These are phyloP conservation scores for Sarocladiaceae sp. DNA, from an alignment of 2,329 filamentous ascomycete species.

Conservation along the genomic window DNA sequence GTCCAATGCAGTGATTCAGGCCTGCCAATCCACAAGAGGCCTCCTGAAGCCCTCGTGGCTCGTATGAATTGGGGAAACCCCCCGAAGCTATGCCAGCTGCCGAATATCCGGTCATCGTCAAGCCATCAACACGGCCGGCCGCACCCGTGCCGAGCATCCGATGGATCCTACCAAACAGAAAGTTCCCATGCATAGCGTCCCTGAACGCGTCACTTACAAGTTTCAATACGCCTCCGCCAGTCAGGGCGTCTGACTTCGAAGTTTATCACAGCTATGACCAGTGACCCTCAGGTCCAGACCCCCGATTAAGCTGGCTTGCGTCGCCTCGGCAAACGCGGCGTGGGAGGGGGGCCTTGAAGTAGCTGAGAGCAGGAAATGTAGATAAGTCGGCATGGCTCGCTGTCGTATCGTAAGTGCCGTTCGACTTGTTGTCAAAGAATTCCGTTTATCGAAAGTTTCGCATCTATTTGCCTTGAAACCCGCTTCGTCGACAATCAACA, in stretches of 20 bases:
- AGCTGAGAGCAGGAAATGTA: background rate
- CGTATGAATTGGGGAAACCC: background rate
- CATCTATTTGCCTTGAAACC: too few species aligned
- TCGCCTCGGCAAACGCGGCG: background rate
- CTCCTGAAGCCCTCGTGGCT: too few species aligned
- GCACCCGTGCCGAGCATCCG: slow-evolving; percentile 5
- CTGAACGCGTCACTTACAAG: background rate
- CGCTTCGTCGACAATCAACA: too few species aligned
- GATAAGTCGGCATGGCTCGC: background rate
- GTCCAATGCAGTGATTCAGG: slow-evolving; percentile 10
- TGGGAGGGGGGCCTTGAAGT: slow-evolving; percentile 4
- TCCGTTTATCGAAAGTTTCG: too few species aligned
- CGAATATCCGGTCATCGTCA: slow-evolving; percentile 2
- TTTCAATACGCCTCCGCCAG: too few species aligned
- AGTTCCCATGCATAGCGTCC: background rate
- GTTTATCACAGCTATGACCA: too few species aligned
- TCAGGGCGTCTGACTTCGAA: too few species aligned
- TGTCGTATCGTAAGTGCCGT: too few species aligned
- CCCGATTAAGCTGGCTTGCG: background rate
- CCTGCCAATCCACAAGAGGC: too few species aligned
- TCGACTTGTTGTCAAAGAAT: too few species aligned
- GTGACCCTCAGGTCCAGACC: slow-evolving; percentile 4
- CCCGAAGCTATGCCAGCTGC: background rate
- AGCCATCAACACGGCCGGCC: slow-evolving; percentile 1
- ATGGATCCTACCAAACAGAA: background rate